phyloP scores from a whole-genome alignment of 2,329 filamentous ascomycete genomes.

The Clonostachys chloroleuca region DNA sequence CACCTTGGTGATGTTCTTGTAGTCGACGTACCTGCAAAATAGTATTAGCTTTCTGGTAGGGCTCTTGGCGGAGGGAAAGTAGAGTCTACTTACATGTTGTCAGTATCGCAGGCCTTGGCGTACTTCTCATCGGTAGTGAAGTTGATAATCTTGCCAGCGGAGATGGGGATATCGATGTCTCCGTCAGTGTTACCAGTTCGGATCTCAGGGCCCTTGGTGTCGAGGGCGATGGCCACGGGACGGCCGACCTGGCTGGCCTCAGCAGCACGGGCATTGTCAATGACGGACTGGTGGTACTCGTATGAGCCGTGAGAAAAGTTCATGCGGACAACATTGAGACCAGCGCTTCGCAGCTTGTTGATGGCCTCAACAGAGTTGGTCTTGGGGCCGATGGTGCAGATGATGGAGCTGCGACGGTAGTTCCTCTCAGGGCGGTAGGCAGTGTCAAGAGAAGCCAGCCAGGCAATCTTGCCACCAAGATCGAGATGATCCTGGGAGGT shows the following conservation, averaged over 20 bases:
- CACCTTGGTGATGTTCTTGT: slow-evolving; percentile 99
- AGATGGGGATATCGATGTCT: slow-evolving; percentile 85
- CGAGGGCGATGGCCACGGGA: slow-evolving; percentile 91
- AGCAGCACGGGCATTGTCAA: slow-evolving; percentile 88
- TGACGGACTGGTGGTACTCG: slow-evolving; percentile 97
- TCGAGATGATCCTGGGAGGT: slow-evolving; percentile 84
- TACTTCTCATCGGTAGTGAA: slow-evolving; percentile 97
- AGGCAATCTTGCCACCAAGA: slow-evolving; percentile 65
- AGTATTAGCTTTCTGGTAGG: neutral
- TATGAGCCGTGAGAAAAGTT: slow-evolving; percentile 85
- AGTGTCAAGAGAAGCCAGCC: slow-evolving; percentile 74
- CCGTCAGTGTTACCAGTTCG: slow-evolving; percentile 67
- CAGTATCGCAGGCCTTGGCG: slow-evolving; percentile 74
- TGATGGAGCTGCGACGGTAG: slow-evolving; percentile 96
- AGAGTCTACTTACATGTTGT: slow-evolving; percentile 75
- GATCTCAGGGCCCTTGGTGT: slow-evolving; percentile 62
- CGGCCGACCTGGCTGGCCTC: slow-evolving; percentile 75
- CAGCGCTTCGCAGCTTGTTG: slow-evolving; percentile 84
- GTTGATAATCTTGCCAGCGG: slow-evolving; percentile 80
- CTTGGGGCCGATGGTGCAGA: slow-evolving; percentile 98
- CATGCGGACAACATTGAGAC: slow-evolving; percentile 99
- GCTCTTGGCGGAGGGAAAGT: neutral
- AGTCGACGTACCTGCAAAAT: slow-evolving; percentile 78
- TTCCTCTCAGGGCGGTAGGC: slow-evolving; percentile 82
- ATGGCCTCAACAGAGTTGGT: slow-evolving; percentile 98